phyloP scores from a whole-genome alignment of 148 eudicot species.

The Spergularia marina region DNA sequence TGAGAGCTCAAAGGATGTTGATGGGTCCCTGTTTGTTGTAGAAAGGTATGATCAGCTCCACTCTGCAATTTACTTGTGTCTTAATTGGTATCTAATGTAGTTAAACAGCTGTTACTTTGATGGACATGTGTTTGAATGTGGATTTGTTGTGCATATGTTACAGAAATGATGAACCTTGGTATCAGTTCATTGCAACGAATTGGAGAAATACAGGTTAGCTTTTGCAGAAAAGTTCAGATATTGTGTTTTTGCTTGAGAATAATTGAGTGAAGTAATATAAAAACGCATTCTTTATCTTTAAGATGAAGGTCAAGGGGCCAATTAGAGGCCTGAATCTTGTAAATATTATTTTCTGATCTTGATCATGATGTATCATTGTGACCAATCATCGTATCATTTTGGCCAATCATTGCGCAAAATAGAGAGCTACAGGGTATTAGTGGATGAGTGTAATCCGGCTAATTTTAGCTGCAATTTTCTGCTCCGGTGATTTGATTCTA shows the following conservation, averaged over 20 bases:
- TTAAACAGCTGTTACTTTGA: background rate
- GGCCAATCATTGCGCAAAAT: too few relatives aligned
- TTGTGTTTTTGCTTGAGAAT: background rate
- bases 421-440: too few relatives aligned
- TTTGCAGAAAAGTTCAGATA: background rate
- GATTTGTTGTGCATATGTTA: background rate
- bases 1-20: slow-evolving; percentile 89
- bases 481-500: too few relatives aligned
- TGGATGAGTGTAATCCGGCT: too few relatives aligned
- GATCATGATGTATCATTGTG: too few relatives aligned
- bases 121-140: background rate
- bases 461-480: too few relatives aligned
- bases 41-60: slow-evolving; percentile 44
- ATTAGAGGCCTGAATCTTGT: too few relatives aligned
- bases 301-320: too few relatives aligned
- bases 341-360: too few relatives aligned
- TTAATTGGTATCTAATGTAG: background rate
- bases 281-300: too few relatives aligned
- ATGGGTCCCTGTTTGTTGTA: slow-evolving; percentile 80
- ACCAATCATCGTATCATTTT: too few relatives aligned
- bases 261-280: background rate
- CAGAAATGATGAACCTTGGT: slow-evolving; percentile 70
- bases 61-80: background rate
- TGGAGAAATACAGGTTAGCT: slow-evolving; percentile 59
- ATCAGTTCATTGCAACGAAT: slow-evolving; percentile 83